Conservation (phyloP, 441 rosid genomes). For the Macaranga tanarius region DNA sequence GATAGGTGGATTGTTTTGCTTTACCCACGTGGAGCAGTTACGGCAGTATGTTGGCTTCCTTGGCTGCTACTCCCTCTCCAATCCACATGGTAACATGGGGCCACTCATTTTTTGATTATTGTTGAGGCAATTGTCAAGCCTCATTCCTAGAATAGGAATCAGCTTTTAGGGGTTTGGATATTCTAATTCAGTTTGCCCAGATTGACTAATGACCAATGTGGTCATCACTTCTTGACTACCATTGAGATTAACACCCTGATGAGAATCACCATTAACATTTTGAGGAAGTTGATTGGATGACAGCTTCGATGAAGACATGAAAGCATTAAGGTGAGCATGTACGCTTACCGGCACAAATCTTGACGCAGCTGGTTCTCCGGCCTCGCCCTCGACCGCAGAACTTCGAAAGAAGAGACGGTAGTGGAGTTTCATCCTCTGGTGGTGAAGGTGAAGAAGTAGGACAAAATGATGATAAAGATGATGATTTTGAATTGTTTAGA, state of each 20-base stretch:
- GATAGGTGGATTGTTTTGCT: conserved; percentile 71
- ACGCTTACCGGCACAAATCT: conserved; percentile 41
- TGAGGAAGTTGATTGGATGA: conserved; percentile 37
- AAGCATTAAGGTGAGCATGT: conserved; percentile 72
- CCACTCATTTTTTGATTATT: conserved; percentile 82
- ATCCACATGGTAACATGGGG: conserved; percentile 90
- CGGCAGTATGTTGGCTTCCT: conserved; percentile 73
- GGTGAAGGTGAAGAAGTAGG: neutral
- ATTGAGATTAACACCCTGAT: conserved; percentile 34
- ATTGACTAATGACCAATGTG: conserved; percentile 40
- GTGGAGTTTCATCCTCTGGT: too few species aligned
- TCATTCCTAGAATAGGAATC: conserved; percentile 32
- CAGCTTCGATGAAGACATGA: conserved; percentile 61
- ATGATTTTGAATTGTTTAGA: conserved; percentile 55
- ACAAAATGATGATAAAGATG: neutral
- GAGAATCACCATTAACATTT: conserved; percentile 22
- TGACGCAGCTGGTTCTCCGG: conserved; percentile 19
- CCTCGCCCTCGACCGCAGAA: conserved; percentile 9
- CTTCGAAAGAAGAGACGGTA: neutral
- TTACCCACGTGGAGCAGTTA: conserved; percentile 63
- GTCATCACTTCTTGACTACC: conserved; percentile 41
- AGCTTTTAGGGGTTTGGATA: conserved; percentile 32
- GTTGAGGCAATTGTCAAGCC: conserved; percentile 36
- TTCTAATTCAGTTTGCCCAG: conserved; percentile 37
- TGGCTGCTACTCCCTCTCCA: conserved; percentile 57